phyloP scores from a whole-genome alignment of 768 basidiomycete species.

The Pleurotus tuber-regium region DNA sequence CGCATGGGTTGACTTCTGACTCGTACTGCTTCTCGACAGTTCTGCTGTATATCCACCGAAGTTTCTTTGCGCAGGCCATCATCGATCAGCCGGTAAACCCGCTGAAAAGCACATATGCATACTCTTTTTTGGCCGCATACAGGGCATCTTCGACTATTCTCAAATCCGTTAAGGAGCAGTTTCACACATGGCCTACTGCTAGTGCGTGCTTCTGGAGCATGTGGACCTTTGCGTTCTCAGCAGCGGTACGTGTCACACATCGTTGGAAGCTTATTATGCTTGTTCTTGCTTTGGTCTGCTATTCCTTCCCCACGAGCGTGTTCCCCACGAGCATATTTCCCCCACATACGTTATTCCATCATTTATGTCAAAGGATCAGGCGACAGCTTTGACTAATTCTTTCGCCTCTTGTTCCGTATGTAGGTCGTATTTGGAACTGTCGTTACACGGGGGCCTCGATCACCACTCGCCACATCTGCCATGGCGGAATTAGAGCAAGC shows the following conservation, averaged over 20 bases:
- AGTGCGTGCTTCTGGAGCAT: constrained; percentile 57
- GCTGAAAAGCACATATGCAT: constrained; percentile 60
- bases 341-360: neutral
- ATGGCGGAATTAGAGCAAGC: constrained; percentile 70
- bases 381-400: neutral
- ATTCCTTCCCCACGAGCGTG: no score
- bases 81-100: constrained; percentile 67
- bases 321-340: no score
- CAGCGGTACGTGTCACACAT: constrained; percentile 36
- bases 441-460: constrained; percentile 70
- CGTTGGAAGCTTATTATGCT: neutral
- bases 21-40: constrained; percentile 30
- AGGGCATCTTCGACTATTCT: constrained; percentile 57
- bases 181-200: constrained; percentile 40
- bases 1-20: neutral
- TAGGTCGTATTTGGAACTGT: constrained; percentile 80
- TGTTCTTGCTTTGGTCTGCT: constrained; percentile 1
- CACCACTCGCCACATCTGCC: constrained; percentile 63
- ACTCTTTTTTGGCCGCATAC: constrained; percentile 64
- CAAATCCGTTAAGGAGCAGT: constrained; percentile 48
- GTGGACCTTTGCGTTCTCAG: constrained; percentile 61
- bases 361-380: neutral
- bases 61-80: constrained; percentile 71
- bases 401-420: neutral
- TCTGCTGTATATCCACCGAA: constrained; percentile 61